phyloP scores from a whole-genome alignment of 78 protist species.

The Dictyostelium intermedium region DNA sequence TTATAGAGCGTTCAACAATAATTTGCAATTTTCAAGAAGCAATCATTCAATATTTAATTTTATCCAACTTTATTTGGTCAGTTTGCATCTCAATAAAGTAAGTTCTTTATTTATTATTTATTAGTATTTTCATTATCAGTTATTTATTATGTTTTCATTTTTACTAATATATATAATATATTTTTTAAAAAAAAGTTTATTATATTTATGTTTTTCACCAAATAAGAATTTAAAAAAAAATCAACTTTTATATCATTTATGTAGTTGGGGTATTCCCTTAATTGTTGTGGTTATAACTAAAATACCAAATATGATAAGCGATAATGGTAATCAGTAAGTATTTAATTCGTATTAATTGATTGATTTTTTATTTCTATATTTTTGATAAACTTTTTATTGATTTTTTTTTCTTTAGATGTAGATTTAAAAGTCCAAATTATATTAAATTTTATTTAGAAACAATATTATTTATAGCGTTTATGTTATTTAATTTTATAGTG shows the following conservation, averaged over 20 bases:
- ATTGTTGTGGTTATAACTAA: constrained; percentile 13
- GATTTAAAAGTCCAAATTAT: constrained; percentile 13
- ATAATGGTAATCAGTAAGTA: constrained; percentile 29
- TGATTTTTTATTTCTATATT: no score
- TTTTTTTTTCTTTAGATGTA: constrained; percentile 14
- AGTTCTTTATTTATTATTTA: neutral
- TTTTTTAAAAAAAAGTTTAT: constrained; percentile 8
- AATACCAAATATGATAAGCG: constrained; percentile 31
- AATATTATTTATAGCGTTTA: neutral
- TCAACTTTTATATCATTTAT: constrained; percentile 35
- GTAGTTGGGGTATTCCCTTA: constrained; percentile 32
- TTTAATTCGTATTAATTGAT: neutral
- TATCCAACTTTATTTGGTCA: constrained; percentile 66
- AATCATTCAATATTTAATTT: constrained; percentile 33
- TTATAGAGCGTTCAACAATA: neutral
- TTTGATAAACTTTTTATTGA: neutral
- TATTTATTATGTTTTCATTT: no score
- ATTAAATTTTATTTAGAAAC: constrained; percentile 35
- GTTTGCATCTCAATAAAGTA: constrained; percentile 61
- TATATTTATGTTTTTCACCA: constrained; percentile 42
- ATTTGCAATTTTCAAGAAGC: constrained; percentile 49
- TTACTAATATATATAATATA: neutral
- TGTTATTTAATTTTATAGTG: constrained; percentile 26
- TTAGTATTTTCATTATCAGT: neutral
- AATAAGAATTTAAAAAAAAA: constrained; percentile 55